Percentiles rank a stretch among this genome's conserved stretches.
phyloP scores from a whole-genome alignment of 768 basidiomycete genomes.

The Boletellus ananas region DNA sequence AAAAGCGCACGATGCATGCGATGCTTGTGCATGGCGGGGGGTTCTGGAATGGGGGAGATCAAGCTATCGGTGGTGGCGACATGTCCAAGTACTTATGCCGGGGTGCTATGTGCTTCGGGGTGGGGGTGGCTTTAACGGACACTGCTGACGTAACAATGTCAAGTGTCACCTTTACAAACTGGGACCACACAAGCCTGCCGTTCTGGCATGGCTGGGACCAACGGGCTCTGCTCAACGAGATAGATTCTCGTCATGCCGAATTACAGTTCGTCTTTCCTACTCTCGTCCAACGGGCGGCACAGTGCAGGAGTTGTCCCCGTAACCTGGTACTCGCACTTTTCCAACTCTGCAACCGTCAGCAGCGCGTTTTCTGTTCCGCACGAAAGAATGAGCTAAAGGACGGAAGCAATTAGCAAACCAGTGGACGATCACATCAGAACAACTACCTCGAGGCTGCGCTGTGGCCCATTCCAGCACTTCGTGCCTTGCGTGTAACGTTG shows the following conservation, averaged over 20 bases:
- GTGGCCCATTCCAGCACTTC: constrained; percentile 96
- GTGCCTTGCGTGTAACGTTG: constrained; percentile 83
- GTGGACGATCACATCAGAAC: not conserved
- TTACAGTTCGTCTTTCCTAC: constrained; percentile 31
- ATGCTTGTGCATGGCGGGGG: not conserved
- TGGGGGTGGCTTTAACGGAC: too few species aligned
- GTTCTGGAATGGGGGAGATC: not conserved
- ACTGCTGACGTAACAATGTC: too few species aligned
- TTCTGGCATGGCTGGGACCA: not conserved
- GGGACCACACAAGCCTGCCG: too few species aligned
- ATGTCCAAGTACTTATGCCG: not conserved
- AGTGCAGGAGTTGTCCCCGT: constrained; percentile 83
- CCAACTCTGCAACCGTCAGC: constrained; percentile 76
- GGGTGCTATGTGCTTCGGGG: too few species aligned
- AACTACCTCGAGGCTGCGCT: constrained; percentile 75
- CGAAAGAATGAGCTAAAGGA: constrained; percentile 62
- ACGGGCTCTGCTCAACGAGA: not conserved
- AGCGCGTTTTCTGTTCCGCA: constrained; percentile 87
- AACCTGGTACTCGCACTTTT: constrained; percentile 94
- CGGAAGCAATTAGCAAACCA: constrained; percentile 2
- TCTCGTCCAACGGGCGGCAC: constrained; percentile 46
- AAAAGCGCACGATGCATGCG: constrained; percentile 15
- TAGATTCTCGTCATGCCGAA: not conserved
- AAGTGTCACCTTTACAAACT: too few species aligned
- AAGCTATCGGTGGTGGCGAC: not conserved